A percentile compares a stretch with the other conserved stretches of the same genome.
These are phyloP conservation scores for Glycine soja DNA, from an alignment of 306 rosid genomes.

Conservation along the genomic window DNA sequence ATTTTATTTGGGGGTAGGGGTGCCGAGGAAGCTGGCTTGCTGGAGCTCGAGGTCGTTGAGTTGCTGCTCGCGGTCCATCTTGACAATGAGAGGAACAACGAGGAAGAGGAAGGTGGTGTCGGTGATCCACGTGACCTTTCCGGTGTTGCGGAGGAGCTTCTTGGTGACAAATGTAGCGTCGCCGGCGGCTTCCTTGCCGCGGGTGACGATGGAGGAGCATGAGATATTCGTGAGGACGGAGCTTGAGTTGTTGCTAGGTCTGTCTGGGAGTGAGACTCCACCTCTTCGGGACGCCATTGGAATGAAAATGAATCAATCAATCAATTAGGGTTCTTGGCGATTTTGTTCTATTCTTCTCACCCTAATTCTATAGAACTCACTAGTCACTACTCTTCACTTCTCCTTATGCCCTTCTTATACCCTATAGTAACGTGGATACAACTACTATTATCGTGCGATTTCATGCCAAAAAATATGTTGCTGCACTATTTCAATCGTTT, in stretches of 20 bases:
- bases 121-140: slow-evolving; percentile 96
- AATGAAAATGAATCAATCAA: no score
- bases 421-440: no score
- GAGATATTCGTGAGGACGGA: no score
- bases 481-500: no score
- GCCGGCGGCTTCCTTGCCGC: slow-evolving; percentile 67
- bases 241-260: no score
- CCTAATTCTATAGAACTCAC: neutral
- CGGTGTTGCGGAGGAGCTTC: slow-evolving; percentile 87
- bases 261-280: no score
- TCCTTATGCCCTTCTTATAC: neutral
- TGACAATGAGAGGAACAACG: slow-evolving; percentile 85
- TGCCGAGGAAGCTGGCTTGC: slow-evolving; percentile 92
- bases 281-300: no score
- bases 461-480: no score
- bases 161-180: slow-evolving; percentile 69
- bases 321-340: no score
- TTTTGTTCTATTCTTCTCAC: neutral
- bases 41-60: slow-evolving; percentile 88
- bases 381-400: neutral
- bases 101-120: slow-evolving; percentile 86
- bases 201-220: no score
- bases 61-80: slow-evolving; percentile 99
- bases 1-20: slow-evolving; percentile 62
- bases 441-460: no score